Base-by-base conservation (phyloP, 306 rosid genomes). In the Rubus idaeus region DNA sequence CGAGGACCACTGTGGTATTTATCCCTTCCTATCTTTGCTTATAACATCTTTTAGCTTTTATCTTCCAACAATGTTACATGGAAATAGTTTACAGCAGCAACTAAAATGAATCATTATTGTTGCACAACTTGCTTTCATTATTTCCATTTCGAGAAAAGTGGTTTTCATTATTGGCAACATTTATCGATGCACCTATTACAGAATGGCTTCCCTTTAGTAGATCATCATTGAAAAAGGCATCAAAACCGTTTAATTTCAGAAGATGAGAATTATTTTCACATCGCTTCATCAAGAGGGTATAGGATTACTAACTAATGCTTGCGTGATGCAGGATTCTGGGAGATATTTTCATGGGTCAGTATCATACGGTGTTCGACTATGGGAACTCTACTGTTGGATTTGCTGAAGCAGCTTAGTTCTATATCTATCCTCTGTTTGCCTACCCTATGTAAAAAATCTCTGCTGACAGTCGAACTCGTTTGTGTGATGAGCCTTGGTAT, bases 1-100 rank as follows among this genome's bases (percentile, higher is more conserved):
- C 86, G 83, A 0, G 91, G 89, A 77, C 91, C 91, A 35, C 89
- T 87, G 60, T 89, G 91, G 93, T 89, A 84, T 41, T 68, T 42
- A 14, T 7, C 65, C 46, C 55, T 45, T 75, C 21, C 70, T 53
- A 30, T 14, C 69, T 39, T 58, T 62, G n/a, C 30, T 40, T 56
- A 13, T 47, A 42, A 4, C 42, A 39, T 52, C 44, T 45, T 56
- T 69, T 9, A 61, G n/a, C 69, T 61, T 42, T 2, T 79, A 23
- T 11, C 44, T 44, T 45, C 45, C 77, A 45, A 17, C 46, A 8
- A 26, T 18, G n/a, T 30, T 52, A 26, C 56, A 60, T 50, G 65
- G 30, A 13, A 30, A 23, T 2, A 21, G 44, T 44, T 14, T 55
- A 21, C 30, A 14, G 44, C 68, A 30, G 68, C 39, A 39, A 63